Percentiles rank a stretch among this genome's conserved stretches.
Conservation (phyloP, 176 grass and related monocot species). For the Themeda triandra region DNA sequence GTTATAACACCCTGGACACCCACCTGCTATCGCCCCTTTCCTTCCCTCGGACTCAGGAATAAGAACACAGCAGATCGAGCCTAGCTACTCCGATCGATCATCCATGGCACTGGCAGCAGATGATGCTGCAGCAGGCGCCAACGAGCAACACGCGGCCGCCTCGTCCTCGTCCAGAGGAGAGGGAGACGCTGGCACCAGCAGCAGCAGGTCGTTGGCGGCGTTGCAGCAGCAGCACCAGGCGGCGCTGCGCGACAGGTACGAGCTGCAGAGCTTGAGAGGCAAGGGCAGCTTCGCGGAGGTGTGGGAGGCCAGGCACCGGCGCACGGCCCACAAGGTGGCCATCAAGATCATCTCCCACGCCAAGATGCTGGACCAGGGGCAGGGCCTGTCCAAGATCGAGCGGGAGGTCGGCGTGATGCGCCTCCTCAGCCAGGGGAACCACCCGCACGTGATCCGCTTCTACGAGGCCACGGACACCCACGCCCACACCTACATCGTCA, state of each 20-base stretch:
- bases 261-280: not conserved
- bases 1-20: no score
- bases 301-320: not conserved
- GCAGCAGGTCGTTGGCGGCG: no score
- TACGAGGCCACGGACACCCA: constrained; percentile 42
- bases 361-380: no score
- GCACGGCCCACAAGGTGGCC: not conserved
- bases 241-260: not conserved
- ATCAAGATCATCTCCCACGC: constrained; percentile 9
- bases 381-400: not conserved
- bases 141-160: not conserved
- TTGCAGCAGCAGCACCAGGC: no score
- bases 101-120: no score
- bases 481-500: constrained; percentile 46
- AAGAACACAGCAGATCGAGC: no score
- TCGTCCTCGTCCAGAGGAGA: no score
- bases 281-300: not conserved
- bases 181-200: no score
- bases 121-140: not conserved
- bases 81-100: no score
- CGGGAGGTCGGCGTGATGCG: constrained; percentile 59
- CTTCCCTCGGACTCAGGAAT: no score
- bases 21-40: no score
- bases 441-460: constrained; percentile 57
- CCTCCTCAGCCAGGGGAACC: constrained; percentile 38